Percentiles rank a stretch among this genome's conserved stretches.
Evolutionary conservation across 179 eudicot species (phyloP).

Genomic region (Beta lomatogona): DNA sequence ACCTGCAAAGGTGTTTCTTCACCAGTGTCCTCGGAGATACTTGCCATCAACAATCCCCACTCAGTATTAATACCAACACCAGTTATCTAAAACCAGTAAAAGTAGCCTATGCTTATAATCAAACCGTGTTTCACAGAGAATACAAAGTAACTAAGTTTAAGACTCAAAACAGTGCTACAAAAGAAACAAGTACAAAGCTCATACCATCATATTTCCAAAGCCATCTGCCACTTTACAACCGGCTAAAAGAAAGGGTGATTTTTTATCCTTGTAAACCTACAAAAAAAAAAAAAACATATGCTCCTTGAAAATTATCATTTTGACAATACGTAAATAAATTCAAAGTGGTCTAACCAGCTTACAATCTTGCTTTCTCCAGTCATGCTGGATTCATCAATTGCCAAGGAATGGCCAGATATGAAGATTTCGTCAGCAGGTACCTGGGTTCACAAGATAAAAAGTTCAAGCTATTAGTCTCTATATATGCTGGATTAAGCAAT

Average conservation of each 20-base stretch:
- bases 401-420: conserved; percentile 71
- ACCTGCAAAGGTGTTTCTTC: too few species aligned
- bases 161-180: too few species aligned
- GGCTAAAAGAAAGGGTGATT: conserved; percentile 74
- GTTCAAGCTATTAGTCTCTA: too few species aligned
- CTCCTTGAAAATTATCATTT: conserved; percentile 16
- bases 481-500: too few species aligned
- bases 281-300: conserved; percentile 31
- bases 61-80: too few species aligned
- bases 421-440: conserved; percentile 93
- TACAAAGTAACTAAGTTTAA: too few species aligned
- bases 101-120: too few species aligned
- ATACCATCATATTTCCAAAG: conserved; percentile 88
- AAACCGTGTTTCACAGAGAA: too few species aligned
- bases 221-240: conserved; percentile 98
- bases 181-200: conserved; percentile 31
- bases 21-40: too few species aligned
- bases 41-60: too few species aligned
- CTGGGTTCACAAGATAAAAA: too few species aligned
- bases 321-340: conserved; percentile 4
- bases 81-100: too few species aligned
- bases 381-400: conserved; percentile 97
- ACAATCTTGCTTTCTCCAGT: conserved; percentile 97
- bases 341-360: conserved; percentile 43
- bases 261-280: conserved; percentile 72